Evolutionary conservation across 1,284 basidiomycete genomes (phyloP).

Genomic region (Bondarzewia mesenterica): DNA sequence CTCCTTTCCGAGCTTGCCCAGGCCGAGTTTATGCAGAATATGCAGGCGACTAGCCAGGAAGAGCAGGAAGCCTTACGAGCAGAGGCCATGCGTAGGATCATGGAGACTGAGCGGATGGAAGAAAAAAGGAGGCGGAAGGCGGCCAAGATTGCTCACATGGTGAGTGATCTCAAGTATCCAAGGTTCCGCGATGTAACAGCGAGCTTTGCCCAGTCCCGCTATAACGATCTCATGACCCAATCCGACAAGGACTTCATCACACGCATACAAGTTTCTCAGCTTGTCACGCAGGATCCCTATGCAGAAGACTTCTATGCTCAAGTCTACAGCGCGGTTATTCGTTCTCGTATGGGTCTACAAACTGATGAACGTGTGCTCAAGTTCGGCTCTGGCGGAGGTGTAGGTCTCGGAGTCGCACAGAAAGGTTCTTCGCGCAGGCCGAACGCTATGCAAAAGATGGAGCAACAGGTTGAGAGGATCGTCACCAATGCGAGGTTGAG

Average conservation of each 20-base stretch:
- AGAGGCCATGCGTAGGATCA: conserved; percentile 80
- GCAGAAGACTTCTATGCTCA: conserved; percentile 98
- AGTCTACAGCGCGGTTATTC: conserved; percentile 81
- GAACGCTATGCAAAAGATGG: conserved; percentile 96
- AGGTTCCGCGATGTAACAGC: neutral
- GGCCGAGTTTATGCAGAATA: conserved; percentile 53
- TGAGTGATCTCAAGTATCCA: conserved; percentile 23
- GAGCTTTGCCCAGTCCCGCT: conserved; percentile 57
- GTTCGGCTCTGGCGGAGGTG: conserved; percentile 73
- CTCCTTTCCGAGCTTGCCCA: conserved; percentile 66
- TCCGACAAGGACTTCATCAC: conserved; percentile 99
- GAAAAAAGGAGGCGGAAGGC: conserved; percentile 74
- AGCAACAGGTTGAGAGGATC: conserved; percentile 94
- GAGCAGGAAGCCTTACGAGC: conserved; percentile 63
- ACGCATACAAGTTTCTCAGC: conserved; percentile 96
- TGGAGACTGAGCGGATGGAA: conserved; percentile 82
- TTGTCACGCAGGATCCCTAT: conserved; percentile 94
- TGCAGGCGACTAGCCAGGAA: conserved; percentile 47
- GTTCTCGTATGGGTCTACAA: conserved; percentile 69
- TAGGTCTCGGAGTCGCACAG: conserved; percentile 70
- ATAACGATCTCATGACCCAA: conserved; percentile 98
- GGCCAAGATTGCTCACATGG: conserved; percentile 83
- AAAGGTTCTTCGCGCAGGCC: conserved; percentile 67
- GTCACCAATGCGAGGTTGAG: conserved; percentile 87
- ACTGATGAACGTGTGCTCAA: conserved; percentile 75